These are phyloP conservation scores for Dictyostelium firmibasis DNA, from an alignment of 78 protist species.

Conservation along the genomic window DNA sequence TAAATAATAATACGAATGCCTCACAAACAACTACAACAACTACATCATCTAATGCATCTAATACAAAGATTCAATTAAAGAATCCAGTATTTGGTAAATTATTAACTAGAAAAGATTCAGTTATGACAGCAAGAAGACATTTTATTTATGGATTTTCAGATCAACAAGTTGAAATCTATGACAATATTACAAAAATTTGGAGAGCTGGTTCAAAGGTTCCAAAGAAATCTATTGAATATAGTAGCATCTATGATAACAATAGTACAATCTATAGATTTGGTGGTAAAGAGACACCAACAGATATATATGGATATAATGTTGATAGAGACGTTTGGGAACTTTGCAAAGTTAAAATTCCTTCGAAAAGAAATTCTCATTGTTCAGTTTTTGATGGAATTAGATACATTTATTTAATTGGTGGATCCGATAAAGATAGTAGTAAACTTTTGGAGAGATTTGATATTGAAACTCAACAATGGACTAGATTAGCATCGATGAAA, in stretches of 20 bases:
- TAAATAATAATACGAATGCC: not conserved
- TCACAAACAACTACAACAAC: not conserved
- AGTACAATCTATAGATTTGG: conserved; percentile 39
- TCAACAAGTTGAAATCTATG: conserved; percentile 30
- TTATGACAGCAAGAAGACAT: not conserved
- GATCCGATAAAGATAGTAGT: not conserved
- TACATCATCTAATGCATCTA: not conserved
- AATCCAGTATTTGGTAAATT: conserved; percentile 74
- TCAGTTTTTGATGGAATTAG: conserved; percentile 31
- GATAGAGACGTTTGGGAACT: conserved; percentile 9
- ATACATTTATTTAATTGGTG: conserved; percentile 59
- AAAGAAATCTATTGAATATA: conserved; percentile 4
- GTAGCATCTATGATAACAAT: conserved; percentile 20
- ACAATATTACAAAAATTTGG: conserved; percentile 20
- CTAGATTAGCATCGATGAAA: conserved; percentile 5
- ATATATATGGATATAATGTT: not conserved
- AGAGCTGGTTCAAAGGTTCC: not conserved
- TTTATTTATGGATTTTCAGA: conserved; percentile 34
- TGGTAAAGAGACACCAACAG: conserved; percentile 27
- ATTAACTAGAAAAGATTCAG: conserved; percentile 59
- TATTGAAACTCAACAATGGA: not conserved
- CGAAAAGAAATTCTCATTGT: conserved; percentile 25
- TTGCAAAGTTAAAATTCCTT: not conserved
- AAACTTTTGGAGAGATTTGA: conserved; percentile 48
- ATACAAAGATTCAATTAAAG: conserved; percentile 21